phyloP scores from a whole-genome alignment of 169 alveolate genomes.

The Eimeria zaria region DNA sequence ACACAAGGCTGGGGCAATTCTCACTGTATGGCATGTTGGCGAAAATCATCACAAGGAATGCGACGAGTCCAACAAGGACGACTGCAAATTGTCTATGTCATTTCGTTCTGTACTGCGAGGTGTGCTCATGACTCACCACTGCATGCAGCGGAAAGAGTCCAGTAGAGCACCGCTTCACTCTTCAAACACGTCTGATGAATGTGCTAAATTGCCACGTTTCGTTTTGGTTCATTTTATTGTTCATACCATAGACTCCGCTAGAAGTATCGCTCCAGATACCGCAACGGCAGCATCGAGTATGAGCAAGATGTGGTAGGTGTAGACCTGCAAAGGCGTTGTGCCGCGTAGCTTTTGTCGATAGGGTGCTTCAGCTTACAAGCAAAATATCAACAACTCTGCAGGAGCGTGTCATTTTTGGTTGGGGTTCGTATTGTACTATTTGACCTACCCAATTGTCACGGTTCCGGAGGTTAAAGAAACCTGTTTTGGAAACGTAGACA shows the following conservation, averaged over 20 bases:
- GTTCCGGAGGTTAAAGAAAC: slow-evolving; percentile 70
- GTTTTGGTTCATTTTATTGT: neutral
- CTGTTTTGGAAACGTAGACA: neutral
- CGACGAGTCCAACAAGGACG: slow-evolving; percentile 17
- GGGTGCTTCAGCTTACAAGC: slow-evolving; percentile 33
- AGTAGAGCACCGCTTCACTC: slow-evolving; percentile 37
- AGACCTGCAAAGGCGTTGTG: slow-evolving; percentile 15
- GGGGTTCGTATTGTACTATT: neutral
- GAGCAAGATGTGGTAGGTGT: slow-evolving; percentile 53
- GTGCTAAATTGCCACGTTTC: neutral
- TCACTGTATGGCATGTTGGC: slow-evolving; percentile 68
- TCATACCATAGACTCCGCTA: slow-evolving; percentile 50
- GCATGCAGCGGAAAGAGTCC: slow-evolving; percentile 51
- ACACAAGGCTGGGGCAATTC: neutral
- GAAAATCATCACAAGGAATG: slow-evolving; percentile 44
- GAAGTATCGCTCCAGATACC: slow-evolving; percentile 33
- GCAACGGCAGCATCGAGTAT: slow-evolving; percentile 56
- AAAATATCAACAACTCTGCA: slow-evolving; percentile 33
- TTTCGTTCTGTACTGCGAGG: neutral
- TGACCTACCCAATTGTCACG: slow-evolving; percentile 73
- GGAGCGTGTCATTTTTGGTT: neutral
- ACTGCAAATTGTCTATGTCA: neutral
- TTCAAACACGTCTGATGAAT: slow-evolving; percentile 34
- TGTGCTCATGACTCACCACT: slow-evolving; percentile 16
- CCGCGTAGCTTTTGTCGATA: neutral